These are phyloP conservation scores for Exophiala calicioides DNA, from an alignment of 2,329 filamentous ascomycete genomes.

Conservation along the genomic window DNA sequence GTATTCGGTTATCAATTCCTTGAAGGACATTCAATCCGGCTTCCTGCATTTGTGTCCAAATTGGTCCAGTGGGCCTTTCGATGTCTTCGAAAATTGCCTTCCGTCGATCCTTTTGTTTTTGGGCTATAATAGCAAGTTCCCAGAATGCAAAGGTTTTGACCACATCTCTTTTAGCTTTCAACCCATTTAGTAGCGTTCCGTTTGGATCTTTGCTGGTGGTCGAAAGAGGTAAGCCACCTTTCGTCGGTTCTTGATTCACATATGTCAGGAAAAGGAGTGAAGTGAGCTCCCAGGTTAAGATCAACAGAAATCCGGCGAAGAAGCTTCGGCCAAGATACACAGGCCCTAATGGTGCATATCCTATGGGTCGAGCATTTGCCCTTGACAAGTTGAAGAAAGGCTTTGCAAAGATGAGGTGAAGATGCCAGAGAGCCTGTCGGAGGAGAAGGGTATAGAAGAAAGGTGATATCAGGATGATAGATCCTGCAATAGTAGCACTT, in stretches of 20 bases:
- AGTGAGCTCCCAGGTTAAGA: slow-evolving; percentile 72
- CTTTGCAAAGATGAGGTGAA: slow-evolving; percentile 69
- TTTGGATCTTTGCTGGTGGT: slow-evolving; percentile 87
- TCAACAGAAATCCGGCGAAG: slow-evolving; percentile 65
- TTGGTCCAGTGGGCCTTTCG: slow-evolving; percentile 74
- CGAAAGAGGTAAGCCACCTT: slow-evolving; percentile 81
- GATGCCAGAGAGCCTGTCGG: slow-evolving; percentile 66
- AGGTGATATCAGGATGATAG: slow-evolving; percentile 50
- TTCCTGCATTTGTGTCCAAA: slow-evolving; percentile 76
- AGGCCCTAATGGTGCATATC: slow-evolving; percentile 52
- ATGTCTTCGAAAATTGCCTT: slow-evolving; percentile 85
- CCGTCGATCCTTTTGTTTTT: slow-evolving; percentile 71
- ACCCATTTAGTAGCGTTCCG: slow-evolving; percentile 78
- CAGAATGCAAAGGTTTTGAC: slow-evolving; percentile 84
- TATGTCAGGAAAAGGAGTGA: slow-evolving; percentile 80
- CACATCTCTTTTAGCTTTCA: slow-evolving; percentile 79
- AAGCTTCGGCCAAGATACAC: slow-evolving; percentile 53
- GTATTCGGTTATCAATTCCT: slow-evolving; percentile 67
- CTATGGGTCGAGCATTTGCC: slow-evolving; percentile 62
- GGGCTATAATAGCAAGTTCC: slow-evolving; percentile 81
- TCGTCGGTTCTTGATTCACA: slow-evolving; percentile 76
- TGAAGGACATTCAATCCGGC: slow-evolving; percentile 70
- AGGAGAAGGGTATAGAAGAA: slow-evolving; percentile 65
- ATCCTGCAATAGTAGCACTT: slow-evolving; percentile 40
- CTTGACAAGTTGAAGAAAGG: slow-evolving; percentile 74